A percentile compares a stretch with the other conserved stretches of the same genome.
These are phyloP conservation scores for Umbelopsis sp. DNA, from an alignment of 192 early-diverging fungal genomes.

Conservation along the genomic window DNA sequence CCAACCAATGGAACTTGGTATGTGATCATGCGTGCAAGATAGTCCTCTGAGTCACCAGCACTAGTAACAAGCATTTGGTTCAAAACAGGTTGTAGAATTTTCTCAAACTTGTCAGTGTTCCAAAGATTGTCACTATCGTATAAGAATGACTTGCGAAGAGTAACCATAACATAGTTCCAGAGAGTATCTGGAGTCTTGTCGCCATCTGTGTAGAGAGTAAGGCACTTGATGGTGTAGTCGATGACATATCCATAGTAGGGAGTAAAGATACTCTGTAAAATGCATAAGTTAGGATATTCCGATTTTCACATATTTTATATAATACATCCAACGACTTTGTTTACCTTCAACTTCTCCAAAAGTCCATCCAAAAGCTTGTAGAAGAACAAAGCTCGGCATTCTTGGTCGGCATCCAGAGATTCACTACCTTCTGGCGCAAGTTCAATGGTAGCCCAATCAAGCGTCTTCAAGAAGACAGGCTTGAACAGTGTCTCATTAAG, in stretches of 20 bases:
- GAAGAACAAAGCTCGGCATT: conserved; percentile 44
- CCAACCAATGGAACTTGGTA: conserved; percentile 77
- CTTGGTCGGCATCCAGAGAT: conserved; percentile 26
- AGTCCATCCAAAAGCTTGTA: conserved; percentile 44
- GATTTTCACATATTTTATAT: conserved; percentile 18
- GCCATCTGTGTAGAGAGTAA: conserved; percentile 54
- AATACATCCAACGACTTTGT: not conserved
- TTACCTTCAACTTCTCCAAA: conserved; percentile 48
- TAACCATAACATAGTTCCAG: conserved; percentile 74
- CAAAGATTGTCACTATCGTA: conserved; percentile 72
- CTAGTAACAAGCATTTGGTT: conserved; percentile 72
- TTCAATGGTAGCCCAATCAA: conserved; percentile 74
- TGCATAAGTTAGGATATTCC: not conserved
- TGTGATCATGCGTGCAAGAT: conserved; percentile 55
- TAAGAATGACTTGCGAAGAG: conserved; percentile 66
- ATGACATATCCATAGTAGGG: conserved; percentile 82
- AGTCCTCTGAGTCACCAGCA: conserved; percentile 36
- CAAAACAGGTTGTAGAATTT: conserved; percentile 70
- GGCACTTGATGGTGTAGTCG: conserved; percentile 60
- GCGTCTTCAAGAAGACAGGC: conserved; percentile 85
- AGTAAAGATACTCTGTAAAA: conserved; percentile 65
- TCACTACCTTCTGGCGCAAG: conserved; percentile 29
- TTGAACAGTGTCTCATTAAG: conserved; percentile 95
- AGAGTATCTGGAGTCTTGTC: conserved; percentile 54
- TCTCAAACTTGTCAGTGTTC: conserved; percentile 75